These are phyloP conservation scores for Beauveria medogensis DNA, from an alignment of 2,329 filamentous ascomycete species.

Conservation along the genomic window DNA sequence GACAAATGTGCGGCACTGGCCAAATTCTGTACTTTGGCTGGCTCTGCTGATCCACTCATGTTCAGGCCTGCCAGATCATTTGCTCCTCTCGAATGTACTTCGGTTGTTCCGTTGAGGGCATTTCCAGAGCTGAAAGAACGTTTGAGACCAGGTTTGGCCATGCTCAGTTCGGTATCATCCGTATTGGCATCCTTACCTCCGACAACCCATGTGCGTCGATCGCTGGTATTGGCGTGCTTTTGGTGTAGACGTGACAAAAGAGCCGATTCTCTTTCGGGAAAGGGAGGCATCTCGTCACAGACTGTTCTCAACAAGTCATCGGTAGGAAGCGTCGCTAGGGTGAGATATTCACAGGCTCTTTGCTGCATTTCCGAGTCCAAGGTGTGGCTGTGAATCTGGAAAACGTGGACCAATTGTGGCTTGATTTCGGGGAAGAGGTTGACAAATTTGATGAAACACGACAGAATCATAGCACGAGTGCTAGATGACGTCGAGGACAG, in stretches of 20 bases:
- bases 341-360: conserved; percentile 88
- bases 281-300: conserved; percentile 97
- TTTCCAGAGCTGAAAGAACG: conserved; percentile 68
- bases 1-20: conserved; percentile 88
- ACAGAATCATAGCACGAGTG: conserved; percentile 88
- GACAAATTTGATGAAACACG: conserved; percentile 94
- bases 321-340: conserved; percentile 73
- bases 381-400: conserved; percentile 87
- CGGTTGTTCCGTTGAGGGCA: conserved; percentile 39
- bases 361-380: conserved; percentile 94
- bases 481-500: conserved; percentile 80
- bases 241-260: conserved; percentile 87
- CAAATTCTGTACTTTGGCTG: conserved; percentile 66
- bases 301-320: conserved; percentile 90
- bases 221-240: conserved; percentile 85
- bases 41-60: conserved; percentile 55
- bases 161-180: conserved; percentile 68
- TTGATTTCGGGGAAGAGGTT: conserved; percentile 99
- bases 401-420: conserved; percentile 83
- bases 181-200: conserved; percentile 90
- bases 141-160: conserved; percentile 77
- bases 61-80: conserved; percentile 77
- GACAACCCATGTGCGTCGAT: conserved; percentile 97
- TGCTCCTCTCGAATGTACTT: conserved; percentile 40
- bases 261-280: conserved; percentile 88